These are phyloP conservation scores for Corniculantispora saksenae DNA, from an alignment of 2,329 filamentous ascomycete species.

Conservation along the genomic window DNA sequence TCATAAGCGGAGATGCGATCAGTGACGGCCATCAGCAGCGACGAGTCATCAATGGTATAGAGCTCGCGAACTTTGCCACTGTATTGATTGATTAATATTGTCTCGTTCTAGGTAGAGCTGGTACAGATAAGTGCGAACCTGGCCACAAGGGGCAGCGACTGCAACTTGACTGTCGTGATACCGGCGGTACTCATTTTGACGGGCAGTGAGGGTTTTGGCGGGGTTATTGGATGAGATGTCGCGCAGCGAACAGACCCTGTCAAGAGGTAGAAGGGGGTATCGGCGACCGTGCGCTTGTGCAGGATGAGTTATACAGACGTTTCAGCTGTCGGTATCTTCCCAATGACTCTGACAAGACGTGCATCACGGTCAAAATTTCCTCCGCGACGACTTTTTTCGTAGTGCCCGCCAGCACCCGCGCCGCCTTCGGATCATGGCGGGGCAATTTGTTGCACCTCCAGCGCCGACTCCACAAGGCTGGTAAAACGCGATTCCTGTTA, in stretches of 20 bases:
- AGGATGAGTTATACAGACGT: background rate
- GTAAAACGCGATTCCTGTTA: background rate
- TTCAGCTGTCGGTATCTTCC: background rate
- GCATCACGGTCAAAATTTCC: background rate
- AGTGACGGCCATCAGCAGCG: constrained; percentile 79
- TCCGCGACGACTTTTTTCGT: constrained; percentile 1
- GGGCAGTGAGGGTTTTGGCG: background rate
- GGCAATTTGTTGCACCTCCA: background rate
- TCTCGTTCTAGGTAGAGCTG: background rate
- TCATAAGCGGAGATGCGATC: constrained; percentile 96
- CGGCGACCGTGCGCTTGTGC: background rate
- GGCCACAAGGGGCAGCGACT: constrained; percentile 19
- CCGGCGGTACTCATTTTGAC: constrained; percentile 6
- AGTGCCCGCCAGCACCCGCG: constrained; percentile 4
- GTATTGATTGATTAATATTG: background rate
- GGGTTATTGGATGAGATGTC: background rate
- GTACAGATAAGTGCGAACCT: background rate
- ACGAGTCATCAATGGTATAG: constrained; percentile 67
- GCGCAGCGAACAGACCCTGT: background rate
- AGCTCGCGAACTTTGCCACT: constrained; percentile 76
- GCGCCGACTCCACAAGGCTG: constrained; percentile 5
- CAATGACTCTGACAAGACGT: background rate
- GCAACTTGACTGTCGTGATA: constrained; percentile 15
- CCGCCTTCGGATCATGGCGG: constrained; percentile 11
- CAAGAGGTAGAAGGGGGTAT: background rate